phyloP scores from a whole-genome alignment of 306 rosid genomes.

The Cicer cuneatum region DNA sequence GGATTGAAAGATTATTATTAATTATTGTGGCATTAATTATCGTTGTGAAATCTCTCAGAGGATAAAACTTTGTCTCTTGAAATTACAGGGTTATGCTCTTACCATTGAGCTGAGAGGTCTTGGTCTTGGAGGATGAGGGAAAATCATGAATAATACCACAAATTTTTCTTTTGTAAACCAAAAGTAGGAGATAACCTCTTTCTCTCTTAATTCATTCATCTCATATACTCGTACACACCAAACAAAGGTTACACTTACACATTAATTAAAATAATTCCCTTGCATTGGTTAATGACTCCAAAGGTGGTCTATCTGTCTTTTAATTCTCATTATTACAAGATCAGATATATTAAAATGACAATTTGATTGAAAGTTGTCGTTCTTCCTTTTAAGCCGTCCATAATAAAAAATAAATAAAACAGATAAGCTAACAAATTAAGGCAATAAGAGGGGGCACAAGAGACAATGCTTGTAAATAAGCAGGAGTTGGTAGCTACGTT shows the following conservation, averaged over 20 bases:
- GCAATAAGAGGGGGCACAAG: background rate
- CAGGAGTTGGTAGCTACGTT: background rate
- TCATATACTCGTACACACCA: background rate
- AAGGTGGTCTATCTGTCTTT: background rate
- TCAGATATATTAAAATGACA: slow-evolving; percentile 3
- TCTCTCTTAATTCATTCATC: background rate
- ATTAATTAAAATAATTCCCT: background rate
- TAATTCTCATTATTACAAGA: background rate
- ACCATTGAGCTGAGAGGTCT: too few species aligned
- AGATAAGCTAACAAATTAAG: slow-evolving; percentile 36
- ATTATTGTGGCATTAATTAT: too few species aligned
- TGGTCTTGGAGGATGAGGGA: too few species aligned
- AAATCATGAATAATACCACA: too few species aligned
- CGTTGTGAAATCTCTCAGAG: too few species aligned
- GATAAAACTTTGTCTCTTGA: too few species aligned
- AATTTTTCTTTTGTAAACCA: too few species aligned
- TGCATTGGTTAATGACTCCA: background rate
- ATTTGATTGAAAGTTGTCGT: slow-evolving; percentile 12
- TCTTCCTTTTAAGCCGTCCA: slow-evolving; percentile 37
- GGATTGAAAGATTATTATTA: too few species aligned
- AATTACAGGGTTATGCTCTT: too few species aligned
- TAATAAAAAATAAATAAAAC: slow-evolving; percentile 35
- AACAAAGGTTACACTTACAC: background rate
- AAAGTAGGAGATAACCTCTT: too few species aligned
- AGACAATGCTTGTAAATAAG: slow-evolving; percentile 5